phyloP scores from a whole-genome alignment of 176 grass and related monocot genomes.

The Eleusine indica region DNA sequence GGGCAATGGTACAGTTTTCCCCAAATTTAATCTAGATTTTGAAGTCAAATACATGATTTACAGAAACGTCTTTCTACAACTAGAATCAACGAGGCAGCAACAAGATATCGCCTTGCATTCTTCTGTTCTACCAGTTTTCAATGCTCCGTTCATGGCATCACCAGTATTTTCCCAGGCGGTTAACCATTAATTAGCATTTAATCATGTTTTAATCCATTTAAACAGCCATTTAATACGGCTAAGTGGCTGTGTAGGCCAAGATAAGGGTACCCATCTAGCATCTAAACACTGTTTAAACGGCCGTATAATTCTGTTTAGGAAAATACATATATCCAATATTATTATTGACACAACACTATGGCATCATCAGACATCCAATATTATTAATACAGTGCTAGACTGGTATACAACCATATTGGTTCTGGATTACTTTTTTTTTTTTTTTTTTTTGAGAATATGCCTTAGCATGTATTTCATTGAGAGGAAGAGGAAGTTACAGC shows the following conservation, averaged over 20 bases:
- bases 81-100: background rate
- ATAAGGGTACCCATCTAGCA: too few species aligned
- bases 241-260: too few species aligned
- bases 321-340: background rate
- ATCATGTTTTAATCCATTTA: too few species aligned
- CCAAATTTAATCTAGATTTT: background rate
- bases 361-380: background rate
- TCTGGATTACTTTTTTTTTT: background rate
- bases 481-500: too few species aligned
- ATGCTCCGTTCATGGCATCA: background rate
- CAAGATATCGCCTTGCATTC: background rate
- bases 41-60: background rate
- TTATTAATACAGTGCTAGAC: background rate
- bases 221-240: too few species aligned
- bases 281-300: too few species aligned
- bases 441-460: too few species aligned
- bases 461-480: too few species aligned
- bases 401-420: background rate
- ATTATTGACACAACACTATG: background rate
- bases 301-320: too few species aligned
- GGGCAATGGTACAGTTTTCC: too few species aligned
- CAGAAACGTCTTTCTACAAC: background rate
- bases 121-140: background rate
- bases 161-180: too few species aligned
- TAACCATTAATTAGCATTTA: too few species aligned